Percentiles rank a stretch among this genome's conserved stretches.
phyloP scores from a whole-genome alignment of 225 moss, liverwort and hornwort genomes.

The Asterella californica region DNA sequence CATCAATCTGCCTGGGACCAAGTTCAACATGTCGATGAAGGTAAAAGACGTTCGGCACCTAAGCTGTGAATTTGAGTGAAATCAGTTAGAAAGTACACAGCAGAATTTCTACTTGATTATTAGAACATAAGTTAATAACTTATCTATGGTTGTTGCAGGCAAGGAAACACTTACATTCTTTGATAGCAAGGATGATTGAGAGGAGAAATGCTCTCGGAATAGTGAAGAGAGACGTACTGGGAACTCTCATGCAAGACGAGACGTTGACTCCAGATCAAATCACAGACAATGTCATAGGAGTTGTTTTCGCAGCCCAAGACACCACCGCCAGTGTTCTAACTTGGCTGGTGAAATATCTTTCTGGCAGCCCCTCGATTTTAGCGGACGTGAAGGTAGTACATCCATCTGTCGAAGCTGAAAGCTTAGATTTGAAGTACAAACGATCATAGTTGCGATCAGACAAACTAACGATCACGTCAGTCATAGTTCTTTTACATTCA shows the following conservation, averaged over 20 bases:
- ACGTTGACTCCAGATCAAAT: constrained; percentile 27
- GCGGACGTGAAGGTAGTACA: constrained; percentile 27
- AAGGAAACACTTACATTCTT: constrained; percentile 12
- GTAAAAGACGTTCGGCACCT: constrained; percentile 6
- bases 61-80: neutral
- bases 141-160: constrained; percentile 16
- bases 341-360: constrained; percentile 43
- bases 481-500: too few relatives aligned
- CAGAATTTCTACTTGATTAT: neutral
- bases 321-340: constrained; percentile 43
- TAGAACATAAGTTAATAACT: too few relatives aligned
- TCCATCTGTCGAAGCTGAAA: neutral
- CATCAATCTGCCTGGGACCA: constrained; percentile 33
- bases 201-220: constrained; percentile 13
- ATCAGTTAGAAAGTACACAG: neutral
- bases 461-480: too few relatives aligned
- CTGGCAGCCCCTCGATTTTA: constrained; percentile 29
- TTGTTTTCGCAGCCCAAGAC: constrained; percentile 40
- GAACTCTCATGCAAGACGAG: constrained; percentile 25
- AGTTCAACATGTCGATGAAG: constrained; percentile 36
- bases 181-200: constrained; percentile 19
- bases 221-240: constrained; percentile 19
- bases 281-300: constrained; percentile 36
- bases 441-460: too few relatives aligned
- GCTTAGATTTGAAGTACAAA: neutral